These are phyloP conservation scores for Pugionium cornutum DNA, from an alignment of 345 rosid species.

Conservation along the genomic window DNA sequence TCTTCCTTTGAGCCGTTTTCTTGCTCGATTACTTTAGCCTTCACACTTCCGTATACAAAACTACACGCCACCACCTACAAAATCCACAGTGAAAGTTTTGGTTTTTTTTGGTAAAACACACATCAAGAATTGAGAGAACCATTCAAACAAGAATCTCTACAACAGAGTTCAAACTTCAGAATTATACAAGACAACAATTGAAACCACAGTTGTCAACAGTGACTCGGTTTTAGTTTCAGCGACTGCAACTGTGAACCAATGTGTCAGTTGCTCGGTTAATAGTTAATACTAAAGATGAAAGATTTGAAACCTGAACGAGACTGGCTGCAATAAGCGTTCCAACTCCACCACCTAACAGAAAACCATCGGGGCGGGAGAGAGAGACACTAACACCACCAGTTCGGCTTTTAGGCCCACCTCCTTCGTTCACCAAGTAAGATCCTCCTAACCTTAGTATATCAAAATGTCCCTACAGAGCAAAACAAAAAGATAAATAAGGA, in stretches of 20 bases:
- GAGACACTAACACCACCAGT: too few species aligned
- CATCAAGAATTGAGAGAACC: constrained; percentile 3
- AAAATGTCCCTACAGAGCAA: constrained; percentile 60
- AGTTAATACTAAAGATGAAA: too few species aligned
- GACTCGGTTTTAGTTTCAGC: background rate
- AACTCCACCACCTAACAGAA: too few species aligned
- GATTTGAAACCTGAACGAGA: too few species aligned
- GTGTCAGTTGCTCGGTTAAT: too few species aligned
- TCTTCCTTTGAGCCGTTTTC: constrained; percentile 31
- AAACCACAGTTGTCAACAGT: background rate
- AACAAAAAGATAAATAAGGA: background rate
- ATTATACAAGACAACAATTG: background rate
- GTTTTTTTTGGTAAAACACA: background rate
- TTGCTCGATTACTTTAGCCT: constrained; percentile 37
- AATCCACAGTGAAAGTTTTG: constrained; percentile 3
- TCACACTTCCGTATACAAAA: constrained; percentile 66
- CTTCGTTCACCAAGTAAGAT: constrained; percentile 63
- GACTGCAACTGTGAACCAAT: too few species aligned
- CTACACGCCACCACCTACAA: constrained; percentile 85
- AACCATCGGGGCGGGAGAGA: too few species aligned
- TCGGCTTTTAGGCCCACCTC: too few species aligned
- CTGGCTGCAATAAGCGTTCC: too few species aligned
- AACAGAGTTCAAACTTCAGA: background rate
- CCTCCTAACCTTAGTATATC: constrained; percentile 88
- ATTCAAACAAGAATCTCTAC: constrained; percentile 7